Evolutionary conservation across 352 stramenopile species (phyloP).

Genomic region (Halophytophthora polymorphica): DNA sequence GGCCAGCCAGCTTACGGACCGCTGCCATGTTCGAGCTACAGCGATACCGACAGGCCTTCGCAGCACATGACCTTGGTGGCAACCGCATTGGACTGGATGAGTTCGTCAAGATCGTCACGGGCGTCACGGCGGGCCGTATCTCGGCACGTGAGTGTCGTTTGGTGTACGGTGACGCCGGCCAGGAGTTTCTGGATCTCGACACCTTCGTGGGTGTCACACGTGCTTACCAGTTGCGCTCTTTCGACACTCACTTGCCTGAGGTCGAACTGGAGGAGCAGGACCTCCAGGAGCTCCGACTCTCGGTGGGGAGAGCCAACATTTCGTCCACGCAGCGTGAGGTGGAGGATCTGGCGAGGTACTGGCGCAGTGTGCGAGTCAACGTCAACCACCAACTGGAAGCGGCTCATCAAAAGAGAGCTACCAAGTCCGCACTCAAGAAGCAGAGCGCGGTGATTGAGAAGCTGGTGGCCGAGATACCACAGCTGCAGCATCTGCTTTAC

Average conservation of each 20-base stretch:
- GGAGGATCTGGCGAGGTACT: conserved; percentile 67
- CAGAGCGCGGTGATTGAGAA: conserved; percentile 60
- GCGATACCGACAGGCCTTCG: conserved; percentile 55
- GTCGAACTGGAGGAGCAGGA: conserved; percentile 49
- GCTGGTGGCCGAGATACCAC: conserved; percentile 26
- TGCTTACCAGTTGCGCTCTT: conserved; percentile 55
- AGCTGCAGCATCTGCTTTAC: conserved; percentile 12
- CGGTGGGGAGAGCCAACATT: conserved; percentile 52
- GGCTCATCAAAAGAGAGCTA: conserved; percentile 59
- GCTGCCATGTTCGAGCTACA: conserved; percentile 7
- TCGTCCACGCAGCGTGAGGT: conserved; percentile 50
- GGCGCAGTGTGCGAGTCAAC: conserved; percentile 44
- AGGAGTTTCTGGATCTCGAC: conserved; percentile 57
- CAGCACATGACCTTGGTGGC: conserved; percentile 33
- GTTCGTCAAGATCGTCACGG: conserved; percentile 72
- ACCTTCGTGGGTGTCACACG: conserved; percentile 52
- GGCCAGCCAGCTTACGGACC: not conserved
- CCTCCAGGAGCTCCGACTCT: conserved; percentile 40
- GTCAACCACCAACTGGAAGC: conserved; percentile 53
- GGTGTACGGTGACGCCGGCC: conserved; percentile 59
- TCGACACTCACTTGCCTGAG: conserved; percentile 48
- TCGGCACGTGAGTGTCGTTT: conserved; percentile 52
- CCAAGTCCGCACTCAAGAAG: conserved; percentile 53
- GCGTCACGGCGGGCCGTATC: conserved; percentile 46
- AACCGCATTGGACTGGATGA: conserved; percentile 62